phyloP scores from a whole-genome alignment of 345 rosid genomes.

The Hibiscus mutabilis region DNA sequence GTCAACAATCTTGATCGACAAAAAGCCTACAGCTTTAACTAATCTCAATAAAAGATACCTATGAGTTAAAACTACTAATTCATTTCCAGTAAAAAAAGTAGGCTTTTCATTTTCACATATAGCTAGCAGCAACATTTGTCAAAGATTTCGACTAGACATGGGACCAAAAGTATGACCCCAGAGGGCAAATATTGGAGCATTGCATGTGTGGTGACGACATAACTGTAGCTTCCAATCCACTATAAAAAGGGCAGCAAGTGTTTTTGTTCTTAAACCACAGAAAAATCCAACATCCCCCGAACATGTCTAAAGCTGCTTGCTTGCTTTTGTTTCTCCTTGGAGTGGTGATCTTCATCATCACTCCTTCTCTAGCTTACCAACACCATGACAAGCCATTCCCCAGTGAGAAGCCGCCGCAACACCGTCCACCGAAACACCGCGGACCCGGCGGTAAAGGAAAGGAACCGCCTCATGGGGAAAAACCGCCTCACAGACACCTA shows the following conservation, averaged over 20 bases:
- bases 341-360: conserved; percentile 8
- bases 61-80: neutral
- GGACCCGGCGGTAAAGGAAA: neutral
- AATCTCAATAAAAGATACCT: neutral
- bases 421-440: neutral
- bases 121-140: neutral
- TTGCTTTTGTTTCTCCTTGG: conserved; percentile 7
- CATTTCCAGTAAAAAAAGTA: neutral
- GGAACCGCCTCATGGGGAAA: neutral
- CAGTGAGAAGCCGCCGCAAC: neutral
- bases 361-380: conserved; percentile 1
- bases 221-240: neutral
- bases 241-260: neutral
- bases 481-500: conserved; percentile 5
- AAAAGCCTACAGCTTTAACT: neutral
- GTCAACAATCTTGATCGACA: neutral
- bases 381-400: neutral
- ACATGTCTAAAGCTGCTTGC: conserved; percentile 6
- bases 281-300: neutral
- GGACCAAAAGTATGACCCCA: neutral
- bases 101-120: neutral
- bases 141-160: neutral
- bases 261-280: neutral
- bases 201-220: neutral
- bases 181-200: neutral